Percentiles rank a stretch among this genome's conserved stretches.
These are phyloP conservation scores for Wickerhamomyces rabaulensis DNA, from an alignment of 805 yeast genomes.

Conservation along the genomic window DNA sequence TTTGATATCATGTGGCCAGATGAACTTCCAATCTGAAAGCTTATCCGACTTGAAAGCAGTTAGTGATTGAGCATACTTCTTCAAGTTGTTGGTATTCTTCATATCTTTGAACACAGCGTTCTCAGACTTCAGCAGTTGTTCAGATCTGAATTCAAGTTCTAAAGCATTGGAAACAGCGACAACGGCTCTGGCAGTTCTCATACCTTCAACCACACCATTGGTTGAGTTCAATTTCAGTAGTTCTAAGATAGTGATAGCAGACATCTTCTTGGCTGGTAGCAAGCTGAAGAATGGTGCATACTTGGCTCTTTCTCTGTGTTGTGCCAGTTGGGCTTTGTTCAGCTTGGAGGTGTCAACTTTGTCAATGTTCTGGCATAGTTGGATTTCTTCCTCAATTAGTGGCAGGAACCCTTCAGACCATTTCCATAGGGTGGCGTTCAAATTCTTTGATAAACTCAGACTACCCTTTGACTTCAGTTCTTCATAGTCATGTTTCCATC, in stretches of 20 bases:
- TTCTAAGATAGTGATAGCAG: conserved; percentile 82
- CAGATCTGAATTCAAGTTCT: conserved; percentile 78
- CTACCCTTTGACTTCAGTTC: conserved; percentile 56
- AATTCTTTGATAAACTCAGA: conserved; percentile 43
- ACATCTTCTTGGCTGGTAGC: conserved; percentile 74
- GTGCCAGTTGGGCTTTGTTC: conserved; percentile 21
- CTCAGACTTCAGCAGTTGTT: conserved; percentile 54
- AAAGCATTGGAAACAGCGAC: conserved; percentile 77
- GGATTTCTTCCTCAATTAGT: conserved; percentile 59
- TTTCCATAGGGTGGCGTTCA: conserved; percentile 72
- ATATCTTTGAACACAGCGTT: conserved; percentile 47
- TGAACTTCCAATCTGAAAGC: conserved; percentile 30
- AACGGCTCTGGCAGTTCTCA: conserved; percentile 80
- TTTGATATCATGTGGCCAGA: conserved; percentile 52
- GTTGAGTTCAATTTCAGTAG: conserved; percentile 67
- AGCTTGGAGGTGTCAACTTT: conserved; percentile 16
- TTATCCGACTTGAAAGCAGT: conserved; percentile 31
- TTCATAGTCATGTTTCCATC: conserved; percentile 84
- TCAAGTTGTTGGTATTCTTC: conserved; percentile 30
- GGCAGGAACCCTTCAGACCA: conserved; percentile 82
- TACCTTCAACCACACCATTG: conserved; percentile 73
- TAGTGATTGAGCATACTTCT: conserved; percentile 21
- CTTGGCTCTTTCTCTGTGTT: conserved; percentile 37
- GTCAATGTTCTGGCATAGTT: conserved; percentile 43
- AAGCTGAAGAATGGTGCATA: conserved; percentile 76